Evolutionary conservation across 257 asterid species (phyloP).

Genomic region (Gardenia jasminoides): DNA sequence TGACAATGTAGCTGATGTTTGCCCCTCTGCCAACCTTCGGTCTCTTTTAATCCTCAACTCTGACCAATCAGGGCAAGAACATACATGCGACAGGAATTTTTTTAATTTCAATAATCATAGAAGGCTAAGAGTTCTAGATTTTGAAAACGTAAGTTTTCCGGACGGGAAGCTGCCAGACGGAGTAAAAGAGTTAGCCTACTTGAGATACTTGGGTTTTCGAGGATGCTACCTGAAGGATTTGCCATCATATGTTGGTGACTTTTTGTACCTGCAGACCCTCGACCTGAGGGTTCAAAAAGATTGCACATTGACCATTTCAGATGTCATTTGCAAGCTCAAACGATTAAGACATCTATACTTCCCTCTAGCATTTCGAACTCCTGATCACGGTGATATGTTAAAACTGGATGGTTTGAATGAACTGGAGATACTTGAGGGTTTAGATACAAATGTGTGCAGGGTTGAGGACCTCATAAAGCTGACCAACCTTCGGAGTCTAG

Average conservation of each 20-base stretch:
- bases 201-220: constrained; percentile 34
- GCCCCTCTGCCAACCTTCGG: not conserved
- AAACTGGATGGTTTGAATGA: constrained; percentile 11
- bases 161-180: not conserved
- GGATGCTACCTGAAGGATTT: constrained; percentile 23
- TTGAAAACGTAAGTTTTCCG: constrained; percentile 15
- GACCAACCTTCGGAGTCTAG: constrained; percentile 2
- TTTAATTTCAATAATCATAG: not conserved
- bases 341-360: constrained; percentile 28
- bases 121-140: constrained; percentile 9
- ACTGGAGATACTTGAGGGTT: constrained; percentile 30
- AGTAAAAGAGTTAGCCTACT: not conserved
- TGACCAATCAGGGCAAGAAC: not conserved
- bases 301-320: not conserved
- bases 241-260: constrained; percentile 18
- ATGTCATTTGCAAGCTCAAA: constrained; percentile 5
- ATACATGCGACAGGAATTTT: not conserved
- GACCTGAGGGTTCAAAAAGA: constrained; percentile 22
- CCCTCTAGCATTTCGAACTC: constrained; percentile 10
- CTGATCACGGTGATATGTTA: not conserved
- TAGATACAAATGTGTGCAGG: constrained; percentile 14
- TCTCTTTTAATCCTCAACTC: constrained; percentile 21
- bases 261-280: constrained; percentile 26
- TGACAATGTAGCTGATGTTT: not conserved
- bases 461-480: constrained; percentile 10